These are phyloP conservation scores for Thelonectria blattea DNA, from an alignment of 2,329 filamentous ascomycete genomes.

Conservation along the genomic window DNA sequence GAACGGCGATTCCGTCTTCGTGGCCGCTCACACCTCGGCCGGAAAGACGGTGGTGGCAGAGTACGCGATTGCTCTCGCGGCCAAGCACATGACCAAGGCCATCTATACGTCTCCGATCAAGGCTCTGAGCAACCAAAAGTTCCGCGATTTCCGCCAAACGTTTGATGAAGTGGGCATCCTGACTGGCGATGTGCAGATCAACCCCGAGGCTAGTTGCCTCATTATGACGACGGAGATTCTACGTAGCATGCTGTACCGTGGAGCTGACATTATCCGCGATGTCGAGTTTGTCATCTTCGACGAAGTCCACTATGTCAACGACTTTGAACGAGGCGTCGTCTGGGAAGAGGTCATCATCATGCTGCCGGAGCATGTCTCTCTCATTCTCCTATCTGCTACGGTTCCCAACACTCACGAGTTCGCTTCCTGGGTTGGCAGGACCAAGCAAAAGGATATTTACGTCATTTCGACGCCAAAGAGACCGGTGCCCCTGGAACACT, in stretches of 20 bases:
- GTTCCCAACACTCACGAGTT: constrained; percentile 98
- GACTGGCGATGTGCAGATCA: constrained; percentile 97
- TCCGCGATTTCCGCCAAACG: constrained; percentile 86
- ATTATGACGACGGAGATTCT: constrained; percentile 99
- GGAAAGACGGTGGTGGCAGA: constrained; percentile 98
- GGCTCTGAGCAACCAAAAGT: constrained; percentile 97
- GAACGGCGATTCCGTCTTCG: constrained; percentile 95
- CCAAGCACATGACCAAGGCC: constrained; percentile 99
- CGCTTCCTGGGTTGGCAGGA: constrained; percentile 96
- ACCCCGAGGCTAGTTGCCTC: constrained; percentile 94
- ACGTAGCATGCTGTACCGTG: constrained; percentile 96
- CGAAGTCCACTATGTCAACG: constrained; percentile 98
- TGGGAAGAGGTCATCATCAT: constrained; percentile 99
- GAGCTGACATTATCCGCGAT: constrained; percentile 93
- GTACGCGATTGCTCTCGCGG: constrained; percentile 93
- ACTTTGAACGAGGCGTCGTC: constrained; percentile 92
- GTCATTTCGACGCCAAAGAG: constrained; percentile 97
- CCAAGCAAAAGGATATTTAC: constrained; percentile 98
- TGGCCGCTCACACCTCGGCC: constrained; percentile 95
- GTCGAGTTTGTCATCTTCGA: constrained; percentile 99
- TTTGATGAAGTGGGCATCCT: constrained; percentile 98
- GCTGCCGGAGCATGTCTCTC: constrained; percentile 94
- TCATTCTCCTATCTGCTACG: constrained; percentile 93
- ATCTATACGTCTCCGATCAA: constrained; percentile 99
- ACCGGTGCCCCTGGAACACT: constrained; percentile 94